Evolutionary conservation across 2,329 filamentous ascomycete genomes (phyloP).

Genomic region (Arthrobotrys pseudoclavata): DNA sequence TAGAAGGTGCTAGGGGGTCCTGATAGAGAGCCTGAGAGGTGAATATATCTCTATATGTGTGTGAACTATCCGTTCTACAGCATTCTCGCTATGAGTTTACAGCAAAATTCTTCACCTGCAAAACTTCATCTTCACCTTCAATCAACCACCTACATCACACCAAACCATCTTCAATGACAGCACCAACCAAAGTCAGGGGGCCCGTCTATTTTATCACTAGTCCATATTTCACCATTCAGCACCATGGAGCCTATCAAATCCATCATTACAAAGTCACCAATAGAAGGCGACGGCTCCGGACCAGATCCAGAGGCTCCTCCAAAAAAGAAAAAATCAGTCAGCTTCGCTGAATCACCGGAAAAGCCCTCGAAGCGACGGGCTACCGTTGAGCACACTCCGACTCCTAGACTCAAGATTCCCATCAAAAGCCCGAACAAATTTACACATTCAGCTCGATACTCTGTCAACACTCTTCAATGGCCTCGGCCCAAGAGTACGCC

Average conservation of each 20-base stretch:
- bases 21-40: neutral
- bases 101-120: neutral
- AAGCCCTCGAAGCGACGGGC: constrained; percentile 15
- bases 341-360: constrained; percentile 21
- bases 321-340: constrained; percentile 22
- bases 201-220: neutral
- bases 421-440: neutral
- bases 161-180: neutral
- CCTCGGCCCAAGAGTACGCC: neutral
- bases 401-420: neutral
- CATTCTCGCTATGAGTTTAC: neutral
- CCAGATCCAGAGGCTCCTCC: neutral
- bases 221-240: neutral
- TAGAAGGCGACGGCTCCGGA: neutral
- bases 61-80: too few species aligned
- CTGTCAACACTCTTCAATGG: neutral
- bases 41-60: neutral
- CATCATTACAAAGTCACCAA: constrained; percentile 3
- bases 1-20: neutral
- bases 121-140: neutral
- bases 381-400: neutral
- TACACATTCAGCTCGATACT: neutral
- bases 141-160: neutral
- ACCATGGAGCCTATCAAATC: neutral
- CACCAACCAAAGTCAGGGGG: neutral